Conservation (phyloP, 225 moss, liverwort and hornwort species). For the Physcomitrium patens region DNA sequence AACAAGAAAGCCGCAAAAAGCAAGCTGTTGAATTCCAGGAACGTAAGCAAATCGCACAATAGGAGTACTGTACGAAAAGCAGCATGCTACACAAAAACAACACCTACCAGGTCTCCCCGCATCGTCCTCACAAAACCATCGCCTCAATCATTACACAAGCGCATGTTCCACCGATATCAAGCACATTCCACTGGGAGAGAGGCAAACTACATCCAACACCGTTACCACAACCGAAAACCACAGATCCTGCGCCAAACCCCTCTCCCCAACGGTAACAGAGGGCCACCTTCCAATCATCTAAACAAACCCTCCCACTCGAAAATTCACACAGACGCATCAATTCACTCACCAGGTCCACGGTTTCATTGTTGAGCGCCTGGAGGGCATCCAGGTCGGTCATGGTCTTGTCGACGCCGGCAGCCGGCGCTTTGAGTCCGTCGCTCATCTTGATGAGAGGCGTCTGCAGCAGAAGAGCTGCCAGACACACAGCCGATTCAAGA, state of each 20-base stretch:
- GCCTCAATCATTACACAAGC: neutral
- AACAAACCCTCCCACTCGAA: neutral
- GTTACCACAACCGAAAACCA: neutral
- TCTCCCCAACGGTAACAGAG: no score
- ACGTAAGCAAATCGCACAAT: no score
- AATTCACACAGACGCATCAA: neutral
- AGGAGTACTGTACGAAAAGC: no score
- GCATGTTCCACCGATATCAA: neutral
- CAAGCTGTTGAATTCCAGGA: no score
- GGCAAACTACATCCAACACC: neutral
- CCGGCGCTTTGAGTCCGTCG: neutral
- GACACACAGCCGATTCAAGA: conserved; percentile 10
- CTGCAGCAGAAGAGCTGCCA: neutral
- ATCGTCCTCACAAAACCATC: neutral
- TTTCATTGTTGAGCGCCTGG: conserved; percentile 50
- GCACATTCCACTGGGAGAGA: neutral
- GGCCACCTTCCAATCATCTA: neutral
- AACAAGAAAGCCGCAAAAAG: no score
- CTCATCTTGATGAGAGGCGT: neutral
- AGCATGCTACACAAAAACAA: neutral
- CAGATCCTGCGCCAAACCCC: neutral
- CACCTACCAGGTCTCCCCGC: neutral
- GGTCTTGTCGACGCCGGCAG: neutral
- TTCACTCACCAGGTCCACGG: conserved; percentile 37
- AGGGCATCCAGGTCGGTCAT: conserved; percentile 29